phyloP scores from a whole-genome alignment of 2,329 filamentous ascomycete genomes.

The Cryoendolithus antarcticus region DNA sequence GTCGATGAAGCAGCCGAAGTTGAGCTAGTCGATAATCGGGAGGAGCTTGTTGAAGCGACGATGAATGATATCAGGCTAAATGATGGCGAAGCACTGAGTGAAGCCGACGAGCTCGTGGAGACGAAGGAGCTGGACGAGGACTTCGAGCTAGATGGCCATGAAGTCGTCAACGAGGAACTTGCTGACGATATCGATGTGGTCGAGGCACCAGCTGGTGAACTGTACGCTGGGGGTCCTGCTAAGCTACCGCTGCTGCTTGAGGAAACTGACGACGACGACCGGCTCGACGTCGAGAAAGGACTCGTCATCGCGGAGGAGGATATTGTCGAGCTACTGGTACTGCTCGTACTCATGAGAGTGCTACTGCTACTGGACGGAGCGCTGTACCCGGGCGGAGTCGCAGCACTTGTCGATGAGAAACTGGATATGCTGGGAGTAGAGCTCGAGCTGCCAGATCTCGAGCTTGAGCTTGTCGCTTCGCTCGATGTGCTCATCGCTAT shows the following conservation, averaged over 20 bases:
- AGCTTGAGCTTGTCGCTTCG: background rate
- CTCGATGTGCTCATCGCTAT: too few species aligned
- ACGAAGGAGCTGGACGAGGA: slow-evolving; percentile 2
- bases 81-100: background rate
- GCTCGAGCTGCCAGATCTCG: background rate
- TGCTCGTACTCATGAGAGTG: too few species aligned
- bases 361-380: background rate
- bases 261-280: too few species aligned
- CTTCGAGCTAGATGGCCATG: background rate
- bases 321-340: too few species aligned
- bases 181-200: background rate
- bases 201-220: slow-evolving; percentile 1
- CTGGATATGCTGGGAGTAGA: background rate
- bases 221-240: background rate
- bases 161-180: background rate
- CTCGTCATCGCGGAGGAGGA: too few species aligned
- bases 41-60: background rate
- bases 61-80: background rate
- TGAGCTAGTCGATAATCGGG: background rate
- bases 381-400: background rate
- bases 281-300: too few species aligned
- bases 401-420: slow-evolving; percentile 4
- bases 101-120: slow-evolving; percentile 1
- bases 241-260: too few species aligned
- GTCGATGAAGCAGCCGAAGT: background rate